A percentile compares a stretch with the other conserved stretches of the same genome.
phyloP scores from a whole-genome alignment of 176 grass and related monocot species.

The Oryza rufipogon region DNA sequence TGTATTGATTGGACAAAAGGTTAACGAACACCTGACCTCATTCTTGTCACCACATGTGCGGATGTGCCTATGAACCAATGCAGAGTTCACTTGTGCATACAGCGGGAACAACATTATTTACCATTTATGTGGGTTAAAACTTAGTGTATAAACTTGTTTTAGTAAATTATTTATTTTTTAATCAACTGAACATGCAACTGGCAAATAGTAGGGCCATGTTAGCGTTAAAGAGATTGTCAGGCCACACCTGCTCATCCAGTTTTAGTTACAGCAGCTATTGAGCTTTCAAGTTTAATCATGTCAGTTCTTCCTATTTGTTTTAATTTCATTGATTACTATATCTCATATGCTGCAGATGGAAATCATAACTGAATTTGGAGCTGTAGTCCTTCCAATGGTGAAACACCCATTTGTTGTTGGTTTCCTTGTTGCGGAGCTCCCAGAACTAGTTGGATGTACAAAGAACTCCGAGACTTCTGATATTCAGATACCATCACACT shows the following conservation, averaged over 20 bases:
- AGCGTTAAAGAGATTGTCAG: background rate
- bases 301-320: background rate
- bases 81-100: background rate
- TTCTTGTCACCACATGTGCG: background rate
- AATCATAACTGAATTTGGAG: constrained; percentile 60
- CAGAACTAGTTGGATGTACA: constrained; percentile 45
- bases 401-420: constrained; percentile 91
- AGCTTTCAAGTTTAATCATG: background rate
- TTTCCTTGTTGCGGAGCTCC: constrained; percentile 83
- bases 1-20: background rate
- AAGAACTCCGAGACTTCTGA: constrained; percentile 29
- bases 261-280: background rate
- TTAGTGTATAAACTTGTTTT: background rate
- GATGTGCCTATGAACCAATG: background rate
- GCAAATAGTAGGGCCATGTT: background rate
- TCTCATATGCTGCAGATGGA: constrained; percentile 59
- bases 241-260: background rate
- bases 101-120: background rate
- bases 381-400: constrained; percentile 77
- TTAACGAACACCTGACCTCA: background rate
- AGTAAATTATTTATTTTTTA: background rate
- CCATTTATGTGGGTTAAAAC: background rate
- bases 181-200: background rate
- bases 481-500: constrained; percentile 28
- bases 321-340: constrained; percentile 12